Conservation (phyloP, 2,329 filamentous ascomycete species). For the Colletotrichum sp. region DNA sequence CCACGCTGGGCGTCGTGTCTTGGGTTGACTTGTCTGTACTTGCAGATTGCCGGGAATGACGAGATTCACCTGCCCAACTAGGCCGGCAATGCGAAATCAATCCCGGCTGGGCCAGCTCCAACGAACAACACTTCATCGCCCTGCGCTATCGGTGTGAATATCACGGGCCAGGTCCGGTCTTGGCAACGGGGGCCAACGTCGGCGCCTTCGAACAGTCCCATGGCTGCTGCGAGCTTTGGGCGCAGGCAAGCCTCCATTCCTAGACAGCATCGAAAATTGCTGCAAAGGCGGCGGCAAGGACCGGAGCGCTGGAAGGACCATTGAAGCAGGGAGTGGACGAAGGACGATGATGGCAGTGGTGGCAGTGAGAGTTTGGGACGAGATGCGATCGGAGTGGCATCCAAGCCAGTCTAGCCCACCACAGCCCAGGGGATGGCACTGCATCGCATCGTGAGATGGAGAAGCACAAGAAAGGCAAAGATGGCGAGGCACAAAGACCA, state of each 20-base stretch:
- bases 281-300: neutral
- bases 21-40: neutral
- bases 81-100: conserved; percentile 3
- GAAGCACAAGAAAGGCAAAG: neutral
- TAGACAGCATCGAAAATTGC: neutral
- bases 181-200: neutral
- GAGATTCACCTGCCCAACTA: conserved; percentile 6
- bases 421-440: neutral
- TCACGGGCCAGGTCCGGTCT: neutral
- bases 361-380: neutral
- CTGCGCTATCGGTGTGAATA: neutral
- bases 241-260: neutral
- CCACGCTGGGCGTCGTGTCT: neutral
- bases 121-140: neutral
- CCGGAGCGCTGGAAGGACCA: neutral
- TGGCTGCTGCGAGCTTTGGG: neutral
- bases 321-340: neutral
- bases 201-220: neutral
- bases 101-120: neutral
- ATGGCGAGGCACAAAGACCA: neutral
- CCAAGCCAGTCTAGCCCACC: neutral
- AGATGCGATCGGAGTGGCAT: neutral
- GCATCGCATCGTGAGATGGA: neutral
- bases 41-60: neutral
- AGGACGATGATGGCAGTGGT: neutral